A percentile compares a stretch with the other conserved stretches of the same genome.
Evolutionary conservation across 2,329 filamentous ascomycete genomes (phyloP).

Genomic region (Drechslerella dactyloides): DNA sequence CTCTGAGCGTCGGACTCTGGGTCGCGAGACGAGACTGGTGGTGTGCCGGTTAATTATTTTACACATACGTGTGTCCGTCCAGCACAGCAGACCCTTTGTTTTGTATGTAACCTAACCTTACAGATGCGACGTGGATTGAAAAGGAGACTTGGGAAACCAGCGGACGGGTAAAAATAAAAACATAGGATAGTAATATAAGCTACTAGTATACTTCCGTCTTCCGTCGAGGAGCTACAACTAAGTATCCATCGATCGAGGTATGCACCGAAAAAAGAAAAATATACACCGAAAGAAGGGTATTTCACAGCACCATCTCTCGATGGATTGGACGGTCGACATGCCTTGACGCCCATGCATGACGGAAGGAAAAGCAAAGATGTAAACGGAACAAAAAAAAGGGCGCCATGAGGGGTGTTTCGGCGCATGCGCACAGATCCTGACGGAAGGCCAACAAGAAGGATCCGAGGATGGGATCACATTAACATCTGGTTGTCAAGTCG

Average conservation of each 20-base stretch:
- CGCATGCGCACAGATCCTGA: slow-evolving; percentile 17
- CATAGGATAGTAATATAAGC: neutral
- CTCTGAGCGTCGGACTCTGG: slow-evolving; percentile 35
- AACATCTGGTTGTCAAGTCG: neutral
- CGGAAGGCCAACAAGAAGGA: slow-evolving; percentile 3
- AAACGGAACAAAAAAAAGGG: neutral
- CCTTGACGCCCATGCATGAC: no score
- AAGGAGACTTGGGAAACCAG: neutral
- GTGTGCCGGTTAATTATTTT: no score
- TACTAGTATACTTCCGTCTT: neutral
- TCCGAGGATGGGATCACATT: neutral
- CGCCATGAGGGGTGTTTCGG: neutral
- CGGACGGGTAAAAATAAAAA: no score
- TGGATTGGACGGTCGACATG: no score
- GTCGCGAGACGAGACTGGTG: neutral
- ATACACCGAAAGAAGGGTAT: no score
- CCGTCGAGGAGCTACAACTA: no score
- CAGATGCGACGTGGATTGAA: neutral
- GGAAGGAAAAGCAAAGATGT: slow-evolving; percentile 7
- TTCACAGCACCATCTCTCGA: no score
- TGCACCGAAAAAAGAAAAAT: slow-evolving; percentile 15
- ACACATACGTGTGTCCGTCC: no score
- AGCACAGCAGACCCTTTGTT: neutral
- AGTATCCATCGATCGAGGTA: no score
- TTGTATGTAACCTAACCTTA: slow-evolving; percentile 2